Conservation (phyloP, 306 rosid species). For the Ormosia emarginata region DNA sequence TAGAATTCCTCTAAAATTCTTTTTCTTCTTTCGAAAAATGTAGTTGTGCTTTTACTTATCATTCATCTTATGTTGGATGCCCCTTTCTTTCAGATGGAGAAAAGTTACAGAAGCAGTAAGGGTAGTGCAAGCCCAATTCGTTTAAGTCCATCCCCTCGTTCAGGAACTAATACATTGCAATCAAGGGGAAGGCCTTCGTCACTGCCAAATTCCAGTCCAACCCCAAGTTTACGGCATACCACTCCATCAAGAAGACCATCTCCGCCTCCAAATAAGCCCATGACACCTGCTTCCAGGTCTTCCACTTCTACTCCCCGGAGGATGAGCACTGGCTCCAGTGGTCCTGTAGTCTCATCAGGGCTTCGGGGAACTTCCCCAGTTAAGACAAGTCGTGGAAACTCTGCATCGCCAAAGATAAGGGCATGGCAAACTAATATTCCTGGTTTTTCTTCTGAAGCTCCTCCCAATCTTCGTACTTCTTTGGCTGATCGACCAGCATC, state of each 20-base stretch:
- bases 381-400: slow-evolving; percentile 62
- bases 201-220: slow-evolving; percentile 66
- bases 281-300: slow-evolving; percentile 58
- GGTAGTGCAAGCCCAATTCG: slow-evolving; percentile 92
- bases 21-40: background rate
- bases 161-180: slow-evolving; percentile 55
- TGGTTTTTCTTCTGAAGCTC: slow-evolving; percentile 80
- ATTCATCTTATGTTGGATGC: background rate
- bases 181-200: slow-evolving; percentile 67
- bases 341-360: slow-evolving; percentile 45
- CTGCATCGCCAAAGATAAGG: slow-evolving; percentile 82
- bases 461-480: slow-evolving; percentile 86
- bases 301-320: slow-evolving; percentile 64
- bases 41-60: slow-evolving; percentile 9
- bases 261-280: slow-evolving; percentile 74
- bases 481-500: slow-evolving; percentile 80
- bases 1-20: background rate
- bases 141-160: slow-evolving; percentile 74
- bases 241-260: slow-evolving; percentile 67
- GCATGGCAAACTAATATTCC: slow-evolving; percentile 90
- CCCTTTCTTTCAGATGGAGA: slow-evolving; percentile 65
- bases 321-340: slow-evolving; percentile 62
- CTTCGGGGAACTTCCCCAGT: slow-evolving; percentile 71
- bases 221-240: slow-evolving; percentile 47
- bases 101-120: slow-evolving; percentile 73